These are phyloP conservation scores for Geosmithia putterillii DNA, from an alignment of 2,329 filamentous ascomycete species.

Conservation along the genomic window DNA sequence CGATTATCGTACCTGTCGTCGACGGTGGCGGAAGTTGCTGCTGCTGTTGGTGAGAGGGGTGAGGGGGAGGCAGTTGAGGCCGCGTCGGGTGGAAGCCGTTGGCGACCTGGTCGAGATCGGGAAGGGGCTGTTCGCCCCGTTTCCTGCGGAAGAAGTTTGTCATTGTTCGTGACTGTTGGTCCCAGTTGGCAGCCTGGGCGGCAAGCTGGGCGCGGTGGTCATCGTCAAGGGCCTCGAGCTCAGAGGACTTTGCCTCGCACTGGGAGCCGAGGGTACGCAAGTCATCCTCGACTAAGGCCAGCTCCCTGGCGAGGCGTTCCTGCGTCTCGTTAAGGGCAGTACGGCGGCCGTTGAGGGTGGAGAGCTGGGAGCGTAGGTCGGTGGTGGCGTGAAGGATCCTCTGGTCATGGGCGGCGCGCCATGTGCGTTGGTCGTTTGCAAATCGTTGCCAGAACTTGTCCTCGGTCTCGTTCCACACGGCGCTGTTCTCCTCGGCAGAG, in stretches of 20 bases:
- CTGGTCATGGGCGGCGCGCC: conserved; percentile 11
- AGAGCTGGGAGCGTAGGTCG: conserved; percentile 15
- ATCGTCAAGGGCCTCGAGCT: conserved; percentile 17
- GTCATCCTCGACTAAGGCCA: conserved; percentile 22
- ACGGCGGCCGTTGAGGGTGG: conserved; percentile 13
- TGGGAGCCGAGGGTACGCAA: conserved; percentile 16
- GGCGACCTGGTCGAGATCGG: conserved; percentile 6
- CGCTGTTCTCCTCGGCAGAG: conserved; percentile 15
- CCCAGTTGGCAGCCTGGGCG: conserved; percentile 12
- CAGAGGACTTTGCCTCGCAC: conserved; percentile 19
- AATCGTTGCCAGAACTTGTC: conserved; percentile 20
- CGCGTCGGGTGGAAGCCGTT: neutral
- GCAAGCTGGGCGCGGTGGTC: conserved; percentile 16
- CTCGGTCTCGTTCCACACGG: conserved; percentile 22
- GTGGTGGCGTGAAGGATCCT: conserved; percentile 10
- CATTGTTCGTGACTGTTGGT: conserved; percentile 17
- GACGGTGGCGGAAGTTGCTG: too few species aligned
- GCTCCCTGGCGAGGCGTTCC: conserved; percentile 14
- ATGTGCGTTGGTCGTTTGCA: conserved; percentile 10
- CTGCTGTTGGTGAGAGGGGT: neutral
- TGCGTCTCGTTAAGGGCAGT: conserved; percentile 14
- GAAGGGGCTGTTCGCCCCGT: conserved; percentile 11
- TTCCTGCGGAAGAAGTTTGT: conserved; percentile 18
- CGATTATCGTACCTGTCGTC: too few species aligned
- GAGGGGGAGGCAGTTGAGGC: neutral